These are phyloP conservation scores for Pelargonium cotyledonis DNA, from an alignment of 441 rosid genomes.

Conservation along the genomic window DNA sequence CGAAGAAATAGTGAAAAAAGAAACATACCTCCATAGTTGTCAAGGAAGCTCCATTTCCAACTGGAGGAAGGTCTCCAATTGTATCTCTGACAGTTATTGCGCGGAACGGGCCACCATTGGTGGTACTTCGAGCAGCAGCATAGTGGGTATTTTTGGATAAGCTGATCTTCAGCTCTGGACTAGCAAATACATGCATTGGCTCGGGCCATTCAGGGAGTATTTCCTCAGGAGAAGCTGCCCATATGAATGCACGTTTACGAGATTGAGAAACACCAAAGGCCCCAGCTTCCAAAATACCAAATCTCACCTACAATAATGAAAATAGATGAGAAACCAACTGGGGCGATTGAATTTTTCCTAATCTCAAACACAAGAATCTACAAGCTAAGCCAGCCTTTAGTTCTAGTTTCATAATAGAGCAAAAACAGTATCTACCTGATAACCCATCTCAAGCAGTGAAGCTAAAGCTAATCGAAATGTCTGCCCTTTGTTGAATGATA, in stretches of 20 bases:
- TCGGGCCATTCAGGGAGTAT: conserved; percentile 94
- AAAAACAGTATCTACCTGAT: conserved; percentile 54
- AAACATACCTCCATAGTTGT: conserved; percentile 39
- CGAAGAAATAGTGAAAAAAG: not conserved
- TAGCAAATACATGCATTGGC: conserved; percentile 87
- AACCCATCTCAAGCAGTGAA: conserved; percentile 94
- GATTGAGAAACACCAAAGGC: conserved; percentile 87
- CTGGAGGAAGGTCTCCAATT: conserved; percentile 79
- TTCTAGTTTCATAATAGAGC: not conserved
- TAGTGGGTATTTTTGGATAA: conserved; percentile 42
- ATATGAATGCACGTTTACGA: conserved; percentile 79
- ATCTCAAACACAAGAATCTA: not conserved
- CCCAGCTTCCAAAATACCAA: conserved; percentile 94
- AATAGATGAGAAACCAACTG: conserved; percentile 3
- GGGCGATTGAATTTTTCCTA: not conserved
- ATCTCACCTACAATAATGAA: conserved; percentile 28
- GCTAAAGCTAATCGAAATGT: conserved; percentile 78
- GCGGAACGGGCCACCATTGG: conserved; percentile 77
- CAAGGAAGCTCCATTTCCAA: conserved; percentile 56
- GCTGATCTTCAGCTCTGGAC: conserved; percentile 51
- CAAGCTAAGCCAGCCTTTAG: not conserved
- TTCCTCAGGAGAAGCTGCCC: conserved; percentile 90
- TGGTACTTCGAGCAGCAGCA: conserved; percentile 70
- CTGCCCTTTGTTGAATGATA: conserved; percentile 78
- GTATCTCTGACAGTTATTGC: conserved; percentile 84